Evolutionary conservation across 1,284 basidiomycete species (phyloP), one percentile per base, ranked within the genome.

Genomic region (Leccinum pseudoinsigne): DNA sequence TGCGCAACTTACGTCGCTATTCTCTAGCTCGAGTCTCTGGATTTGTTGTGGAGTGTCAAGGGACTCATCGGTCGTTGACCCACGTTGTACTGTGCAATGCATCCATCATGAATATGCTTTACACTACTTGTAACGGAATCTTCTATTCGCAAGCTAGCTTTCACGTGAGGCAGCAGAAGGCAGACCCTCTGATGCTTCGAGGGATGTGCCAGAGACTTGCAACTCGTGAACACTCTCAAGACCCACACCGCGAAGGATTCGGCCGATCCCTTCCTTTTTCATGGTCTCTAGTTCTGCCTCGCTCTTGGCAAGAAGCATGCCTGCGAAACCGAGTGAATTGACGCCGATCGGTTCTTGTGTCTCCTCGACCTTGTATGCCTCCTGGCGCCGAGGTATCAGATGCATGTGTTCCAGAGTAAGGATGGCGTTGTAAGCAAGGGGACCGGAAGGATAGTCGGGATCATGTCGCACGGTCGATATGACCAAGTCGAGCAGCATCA

Each of bases 291-390:
- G 74, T 78, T 94, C 92, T 21, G 81, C 80, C 63, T 89, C 85
- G 67, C 88, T 92, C 79, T 89, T 92, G 51, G 92, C 93, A 58
- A 96, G 83, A 64, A 95, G 71, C 86, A 92, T 85, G 2, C 94
- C 94, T 12, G 92, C 90, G 72, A 89, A 95, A n/a, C 92, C 94
- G 42, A 95, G 82, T 56, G 93, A 83, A 74, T 96, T 95, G 40
- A 96, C 81, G 68, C 85, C 86, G 53, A 96, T 74, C 64, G 74
- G 67, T 42, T 85, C 82, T 16, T 84, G 83, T 5, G 83, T 84
- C 62, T 79, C 80, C 59, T 74, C 62, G 9, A 89, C 75, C 14
- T 72, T 77, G 72, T 88, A 81, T 16, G 74, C 76, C 71, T 92
- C 90, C 54, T 78, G 75, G 59, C 81, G 81, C 53, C 94, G 86